Evolutionary conservation across 2,329 filamentous ascomycete species (phyloP).

Genomic region (Uncinocarpus reesii): DNA sequence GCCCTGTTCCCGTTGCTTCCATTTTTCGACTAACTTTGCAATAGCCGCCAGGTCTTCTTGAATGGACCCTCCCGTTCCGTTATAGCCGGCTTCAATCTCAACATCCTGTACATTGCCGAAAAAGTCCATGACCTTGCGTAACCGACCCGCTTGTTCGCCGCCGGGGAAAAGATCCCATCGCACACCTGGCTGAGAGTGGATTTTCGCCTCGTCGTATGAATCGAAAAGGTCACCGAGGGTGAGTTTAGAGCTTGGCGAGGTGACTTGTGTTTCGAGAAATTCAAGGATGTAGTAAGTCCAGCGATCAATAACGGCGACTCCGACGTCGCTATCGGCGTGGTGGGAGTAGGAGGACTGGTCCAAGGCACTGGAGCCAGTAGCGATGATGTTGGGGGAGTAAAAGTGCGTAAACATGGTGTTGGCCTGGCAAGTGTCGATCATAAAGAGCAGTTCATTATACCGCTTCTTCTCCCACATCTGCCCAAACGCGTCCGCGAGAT

Average conservation of each 20-base stretch:
- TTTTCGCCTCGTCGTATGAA: slow-evolving; percentile 88
- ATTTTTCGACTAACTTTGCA: slow-evolving; percentile 49
- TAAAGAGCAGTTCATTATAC: slow-evolving; percentile 97
- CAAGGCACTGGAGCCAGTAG: slow-evolving; percentile 89
- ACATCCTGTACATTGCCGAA: slow-evolving; percentile 98
- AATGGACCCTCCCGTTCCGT: slow-evolving; percentile 43
- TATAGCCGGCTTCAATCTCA: slow-evolving; percentile 54
- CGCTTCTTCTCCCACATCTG: slow-evolving; percentile 99
- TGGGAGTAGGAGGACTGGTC: slow-evolving; percentile 96
- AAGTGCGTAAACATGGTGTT: slow-evolving; percentile 99
- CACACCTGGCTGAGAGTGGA: slow-evolving; percentile 83
- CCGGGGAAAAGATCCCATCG: slow-evolving; percentile 92
- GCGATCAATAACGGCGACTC: slow-evolving; percentile 93
- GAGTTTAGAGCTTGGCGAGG: slow-evolving; percentile 74
- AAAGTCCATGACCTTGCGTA: slow-evolving; percentile 84
- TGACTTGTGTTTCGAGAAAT: slow-evolving; percentile 83
- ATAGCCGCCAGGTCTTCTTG: slow-evolving; percentile 67
- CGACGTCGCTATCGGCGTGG: slow-evolving; percentile 95
- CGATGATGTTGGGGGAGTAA: slow-evolving; percentile 96
- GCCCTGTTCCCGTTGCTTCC: slow-evolving; percentile 31
- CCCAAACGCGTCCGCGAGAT: slow-evolving; percentile 92
- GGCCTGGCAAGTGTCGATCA: slow-evolving; percentile 99
- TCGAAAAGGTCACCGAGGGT: slow-evolving; percentile 92
- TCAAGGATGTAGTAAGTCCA: slow-evolving; percentile 99
- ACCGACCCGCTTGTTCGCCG: slow-evolving; percentile 64